phyloP scores from a whole-genome alignment of 2,329 filamentous ascomycete species.

The Nigrospora sphaerica region DNA sequence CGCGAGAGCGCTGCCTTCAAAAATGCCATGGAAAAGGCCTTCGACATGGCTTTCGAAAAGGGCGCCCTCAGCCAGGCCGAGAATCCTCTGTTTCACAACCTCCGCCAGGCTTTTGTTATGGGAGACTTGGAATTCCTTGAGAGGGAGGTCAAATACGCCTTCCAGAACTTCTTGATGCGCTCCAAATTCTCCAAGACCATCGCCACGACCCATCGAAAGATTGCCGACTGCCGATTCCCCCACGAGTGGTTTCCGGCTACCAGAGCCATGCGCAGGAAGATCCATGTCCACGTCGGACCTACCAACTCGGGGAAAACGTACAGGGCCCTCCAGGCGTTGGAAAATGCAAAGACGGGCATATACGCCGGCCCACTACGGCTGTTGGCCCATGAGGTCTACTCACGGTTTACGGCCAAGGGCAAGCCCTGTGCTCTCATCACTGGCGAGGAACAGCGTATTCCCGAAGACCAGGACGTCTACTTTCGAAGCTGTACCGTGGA shows the following conservation, averaged over 20 bases:
- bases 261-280: constrained; percentile 67
- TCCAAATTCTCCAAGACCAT: constrained; percentile 48
- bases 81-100: constrained; percentile 49
- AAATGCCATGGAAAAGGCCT: constrained; percentile 34
- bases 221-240: constrained; percentile 83
- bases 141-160: constrained; percentile 58
- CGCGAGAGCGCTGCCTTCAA: constrained; percentile 39
- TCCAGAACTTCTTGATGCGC: constrained; percentile 58
- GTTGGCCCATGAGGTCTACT: constrained; percentile 90
- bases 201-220: constrained; percentile 50
- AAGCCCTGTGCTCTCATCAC: constrained; percentile 75
- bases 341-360: constrained; percentile 67
- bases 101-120: constrained; percentile 54
- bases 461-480: constrained; percentile 46
- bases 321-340: constrained; percentile 78
- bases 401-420: constrained; percentile 74
- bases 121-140: constrained; percentile 42
- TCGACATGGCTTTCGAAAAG: constrained; percentile 31
- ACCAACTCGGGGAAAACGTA: constrained; percentile 99
- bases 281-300: constrained; percentile 91
- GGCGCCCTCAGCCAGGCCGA: constrained; percentile 28
- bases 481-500: constrained; percentile 90
- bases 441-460: constrained; percentile 77
- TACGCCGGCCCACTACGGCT: constrained; percentile 88
- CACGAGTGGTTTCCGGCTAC: constrained; percentile 89